Evolutionary conservation across 306 rosid species (phyloP).

Genomic region (Cucumis melo): DNA sequence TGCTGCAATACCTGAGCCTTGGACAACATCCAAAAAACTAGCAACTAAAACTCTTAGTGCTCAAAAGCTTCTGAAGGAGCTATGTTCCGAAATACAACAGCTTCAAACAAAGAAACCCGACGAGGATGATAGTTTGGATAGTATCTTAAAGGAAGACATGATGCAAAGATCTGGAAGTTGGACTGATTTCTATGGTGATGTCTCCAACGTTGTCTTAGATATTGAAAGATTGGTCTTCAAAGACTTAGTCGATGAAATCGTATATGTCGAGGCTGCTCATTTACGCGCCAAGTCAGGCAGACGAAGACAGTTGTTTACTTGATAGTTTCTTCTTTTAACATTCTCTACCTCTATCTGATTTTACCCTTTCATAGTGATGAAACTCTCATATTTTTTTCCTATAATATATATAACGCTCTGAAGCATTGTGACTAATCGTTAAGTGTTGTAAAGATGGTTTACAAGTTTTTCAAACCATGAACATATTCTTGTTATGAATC

Average conservation of each 20-base stretch:
- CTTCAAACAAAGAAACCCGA: constrained; percentile 37
- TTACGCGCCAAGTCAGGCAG: constrained; percentile 43
- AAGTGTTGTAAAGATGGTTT: constrained; percentile 4
- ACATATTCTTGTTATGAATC: not conserved
- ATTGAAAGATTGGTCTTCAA: constrained; percentile 68
- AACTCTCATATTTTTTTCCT: not conserved
- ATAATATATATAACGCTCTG: not conserved
- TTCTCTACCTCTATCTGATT: not conserved
- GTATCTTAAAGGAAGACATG: constrained; percentile 50
- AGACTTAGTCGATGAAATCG: constrained; percentile 65
- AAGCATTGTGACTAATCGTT: not conserved
- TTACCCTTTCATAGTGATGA: constrained; percentile 2
- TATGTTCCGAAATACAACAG: constrained; percentile 65
- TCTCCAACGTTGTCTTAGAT: constrained; percentile 53
- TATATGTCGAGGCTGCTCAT: constrained; percentile 55
- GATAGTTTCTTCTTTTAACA: constrained; percentile 1
- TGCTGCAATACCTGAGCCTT: constrained; percentile 33
- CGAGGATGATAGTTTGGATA: constrained; percentile 44
- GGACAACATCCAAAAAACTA: constrained; percentile 47
- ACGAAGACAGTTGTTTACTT: constrained; percentile 34
- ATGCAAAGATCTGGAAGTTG: constrained; percentile 48
- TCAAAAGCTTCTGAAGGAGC: constrained; percentile 81
- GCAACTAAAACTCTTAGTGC: constrained; percentile 56
- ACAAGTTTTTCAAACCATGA: not conserved
- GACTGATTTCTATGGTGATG: constrained; percentile 48